Percentiles rank a stretch among this genome's conserved stretches.
Conservation (phyloP, 2,329 filamentous ascomycete species). For the Arthrobotrys iridis region DNA sequence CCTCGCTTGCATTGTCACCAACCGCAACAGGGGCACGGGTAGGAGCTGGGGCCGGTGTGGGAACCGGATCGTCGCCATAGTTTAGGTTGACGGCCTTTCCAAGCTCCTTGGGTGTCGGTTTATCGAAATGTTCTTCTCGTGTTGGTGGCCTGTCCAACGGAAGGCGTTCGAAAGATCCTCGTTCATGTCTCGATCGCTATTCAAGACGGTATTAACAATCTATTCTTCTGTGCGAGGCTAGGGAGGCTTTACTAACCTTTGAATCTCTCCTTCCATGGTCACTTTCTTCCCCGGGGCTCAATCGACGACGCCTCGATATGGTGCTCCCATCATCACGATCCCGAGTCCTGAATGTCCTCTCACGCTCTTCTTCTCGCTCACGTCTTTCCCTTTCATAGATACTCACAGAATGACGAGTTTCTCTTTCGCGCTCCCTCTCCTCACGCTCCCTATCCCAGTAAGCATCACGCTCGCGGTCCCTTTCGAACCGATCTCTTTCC, state of each 20-base stretch:
- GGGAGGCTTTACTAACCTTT: constrained; percentile 67
- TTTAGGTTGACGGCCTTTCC: constrained; percentile 54
- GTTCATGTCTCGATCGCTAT: constrained; percentile 52
- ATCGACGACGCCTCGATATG: constrained; percentile 67
- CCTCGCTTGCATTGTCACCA: constrained; percentile 47
- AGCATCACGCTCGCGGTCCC: constrained; percentile 59
- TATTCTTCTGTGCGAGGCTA: background rate
- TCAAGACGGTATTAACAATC: background rate
- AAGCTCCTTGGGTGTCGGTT: constrained; percentile 52
- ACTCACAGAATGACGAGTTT: constrained; percentile 68
- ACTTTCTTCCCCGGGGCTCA: constrained; percentile 81
- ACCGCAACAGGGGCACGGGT: constrained; percentile 7
- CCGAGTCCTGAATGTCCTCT: constrained; percentile 81
- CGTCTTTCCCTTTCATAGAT: constrained; percentile 87
- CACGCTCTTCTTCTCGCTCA: constrained; percentile 88
- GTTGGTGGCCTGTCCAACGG: constrained; percentile 48
- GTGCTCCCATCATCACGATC: constrained; percentile 87
- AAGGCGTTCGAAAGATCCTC: constrained; percentile 52
- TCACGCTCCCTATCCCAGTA: constrained; percentile 59
- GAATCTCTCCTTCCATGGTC: constrained; percentile 75
- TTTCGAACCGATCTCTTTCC: constrained; percentile 68
- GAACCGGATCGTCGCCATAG: constrained; percentile 48
- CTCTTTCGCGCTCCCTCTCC: constrained; percentile 60
- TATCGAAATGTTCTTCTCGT: constrained; percentile 52
- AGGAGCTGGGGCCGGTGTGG: constrained; percentile 10